Conservation (phyloP, 371 early-diverging fungal genomes). For the Mucor lusitanicus region DNA sequence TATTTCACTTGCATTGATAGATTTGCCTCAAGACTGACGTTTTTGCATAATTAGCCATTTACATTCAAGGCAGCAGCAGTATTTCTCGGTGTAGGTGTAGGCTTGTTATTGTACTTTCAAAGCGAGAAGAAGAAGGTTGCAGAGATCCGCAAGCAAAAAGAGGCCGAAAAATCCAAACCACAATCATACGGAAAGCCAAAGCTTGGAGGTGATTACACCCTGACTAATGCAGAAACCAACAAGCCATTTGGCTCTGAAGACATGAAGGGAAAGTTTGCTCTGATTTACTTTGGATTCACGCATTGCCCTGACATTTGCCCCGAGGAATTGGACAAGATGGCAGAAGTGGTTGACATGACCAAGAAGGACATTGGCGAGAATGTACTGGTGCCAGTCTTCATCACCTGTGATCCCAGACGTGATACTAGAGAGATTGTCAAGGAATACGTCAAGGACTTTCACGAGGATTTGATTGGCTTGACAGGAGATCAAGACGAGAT, state of each 20-base stretch:
- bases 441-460: slow-evolving; percentile 93
- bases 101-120: slow-evolving; percentile 62
- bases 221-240: slow-evolving; percentile 73
- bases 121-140: slow-evolving; percentile 64
- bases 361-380: slow-evolving; percentile 61
- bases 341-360: slow-evolving; percentile 80
- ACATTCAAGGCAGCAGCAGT: slow-evolving; percentile 50
- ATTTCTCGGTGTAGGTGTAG: slow-evolving; percentile 64
- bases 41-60: slow-evolving; percentile 38
- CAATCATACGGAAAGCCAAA: slow-evolving; percentile 78
- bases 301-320: slow-evolving; percentile 99
- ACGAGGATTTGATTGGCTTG: slow-evolving; percentile 88
- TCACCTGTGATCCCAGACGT: slow-evolving; percentile 95
- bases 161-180: slow-evolving; percentile 30
- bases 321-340: slow-evolving; percentile 97
- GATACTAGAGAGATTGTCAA: slow-evolving; percentile 84
- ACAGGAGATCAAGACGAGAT: slow-evolving; percentile 90
- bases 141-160: slow-evolving; percentile 47
- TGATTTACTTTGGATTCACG: slow-evolving; percentile 98
- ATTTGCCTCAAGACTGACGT: background rate
- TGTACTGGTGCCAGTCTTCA: slow-evolving; percentile 87
- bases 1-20: background rate
- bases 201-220: slow-evolving; percentile 90
- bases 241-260: slow-evolving; percentile 35
- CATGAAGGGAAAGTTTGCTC: slow-evolving; percentile 78